phyloP scores from a whole-genome alignment of 73 alveolate genomes.

The Stentor coeruleus region DNA sequence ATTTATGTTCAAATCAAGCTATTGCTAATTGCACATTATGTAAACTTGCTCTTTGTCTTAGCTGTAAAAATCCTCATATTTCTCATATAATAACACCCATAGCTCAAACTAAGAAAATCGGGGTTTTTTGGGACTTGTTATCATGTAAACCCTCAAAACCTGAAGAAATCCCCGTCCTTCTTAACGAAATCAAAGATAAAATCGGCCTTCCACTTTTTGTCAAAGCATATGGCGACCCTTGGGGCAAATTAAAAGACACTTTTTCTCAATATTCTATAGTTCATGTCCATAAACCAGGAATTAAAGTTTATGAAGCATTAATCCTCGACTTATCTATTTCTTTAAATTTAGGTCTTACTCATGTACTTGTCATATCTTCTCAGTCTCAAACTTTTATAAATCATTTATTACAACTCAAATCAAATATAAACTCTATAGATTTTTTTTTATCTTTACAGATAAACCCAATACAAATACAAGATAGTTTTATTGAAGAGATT shows the following conservation, averaged over 20 bases:
- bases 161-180: slow-evolving; percentile 4
- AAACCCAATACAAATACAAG: background rate
- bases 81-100: background rate
- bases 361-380: background rate
- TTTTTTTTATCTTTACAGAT: background rate
- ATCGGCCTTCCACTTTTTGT: background rate
- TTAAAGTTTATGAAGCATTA: background rate
- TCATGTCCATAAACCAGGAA: background rate
- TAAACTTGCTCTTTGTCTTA: background rate
- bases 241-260: background rate
- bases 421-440: background rate
- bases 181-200: background rate
- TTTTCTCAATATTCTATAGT: background rate
- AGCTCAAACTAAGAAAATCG: background rate
- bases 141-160: background rate
- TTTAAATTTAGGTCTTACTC: background rate
- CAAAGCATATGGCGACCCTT: slow-evolving; percentile 18
- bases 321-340: background rate
- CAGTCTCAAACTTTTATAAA: background rate
- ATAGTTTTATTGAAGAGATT: background rate
- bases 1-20: background rate
- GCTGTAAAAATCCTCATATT: background rate
- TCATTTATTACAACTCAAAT: background rate
- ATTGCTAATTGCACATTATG: background rate
- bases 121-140: slow-evolving; percentile 11